phyloP scores from a whole-genome alignment of 768 basidiomycete genomes.

The Pisolithus orientalis region DNA sequence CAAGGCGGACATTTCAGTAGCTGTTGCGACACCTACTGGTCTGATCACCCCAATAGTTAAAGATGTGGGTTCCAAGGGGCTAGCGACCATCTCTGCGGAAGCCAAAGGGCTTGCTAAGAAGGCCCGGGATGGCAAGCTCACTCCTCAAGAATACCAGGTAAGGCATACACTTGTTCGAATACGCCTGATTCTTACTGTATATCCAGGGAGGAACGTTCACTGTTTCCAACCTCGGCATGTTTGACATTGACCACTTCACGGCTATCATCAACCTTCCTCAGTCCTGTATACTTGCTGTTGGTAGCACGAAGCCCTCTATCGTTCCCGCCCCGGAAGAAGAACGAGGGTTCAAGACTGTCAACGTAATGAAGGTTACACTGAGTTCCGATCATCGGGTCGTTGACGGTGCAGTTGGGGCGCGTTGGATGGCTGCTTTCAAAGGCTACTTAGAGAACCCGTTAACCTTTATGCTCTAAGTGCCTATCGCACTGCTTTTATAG shows the following conservation, averaged over 20 bases:
- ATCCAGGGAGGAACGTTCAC: conserved; percentile 93
- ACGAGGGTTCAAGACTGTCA: conserved; percentile 89
- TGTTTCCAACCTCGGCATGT: conserved; percentile 99
- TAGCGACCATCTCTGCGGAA: conserved; percentile 88
- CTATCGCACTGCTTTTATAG: too few species aligned
- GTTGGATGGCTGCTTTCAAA: conserved; percentile 91
- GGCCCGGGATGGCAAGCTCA: conserved; percentile 93
- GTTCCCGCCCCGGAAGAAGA: conserved; percentile 85
- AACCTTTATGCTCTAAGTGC: conserved; percentile 84
- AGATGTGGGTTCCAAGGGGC: conserved; percentile 87
- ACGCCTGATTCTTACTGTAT: background rate
- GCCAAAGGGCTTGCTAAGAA: conserved; percentile 90
- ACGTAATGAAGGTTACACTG: conserved; percentile 93
- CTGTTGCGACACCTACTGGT: conserved; percentile 92
- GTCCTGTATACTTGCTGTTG: conserved; percentile 95
- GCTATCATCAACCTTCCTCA: conserved; percentile 99
- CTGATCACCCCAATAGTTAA: conserved; percentile 97
- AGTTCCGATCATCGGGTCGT: conserved; percentile 94
- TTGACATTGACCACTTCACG: conserved; percentile 89
- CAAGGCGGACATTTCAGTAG: conserved; percentile 94
- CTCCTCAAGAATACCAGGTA: conserved; percentile 95
- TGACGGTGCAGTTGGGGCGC: conserved; percentile 92
- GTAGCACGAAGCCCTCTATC: conserved; percentile 78
- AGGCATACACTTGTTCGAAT: conserved; percentile 1
- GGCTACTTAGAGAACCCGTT: conserved; percentile 95